Percentiles rank a stretch among this genome's conserved stretches.
phyloP scores from a whole-genome alignment of 208 protist species.

The Trypanosoma platydactyli region DNA sequence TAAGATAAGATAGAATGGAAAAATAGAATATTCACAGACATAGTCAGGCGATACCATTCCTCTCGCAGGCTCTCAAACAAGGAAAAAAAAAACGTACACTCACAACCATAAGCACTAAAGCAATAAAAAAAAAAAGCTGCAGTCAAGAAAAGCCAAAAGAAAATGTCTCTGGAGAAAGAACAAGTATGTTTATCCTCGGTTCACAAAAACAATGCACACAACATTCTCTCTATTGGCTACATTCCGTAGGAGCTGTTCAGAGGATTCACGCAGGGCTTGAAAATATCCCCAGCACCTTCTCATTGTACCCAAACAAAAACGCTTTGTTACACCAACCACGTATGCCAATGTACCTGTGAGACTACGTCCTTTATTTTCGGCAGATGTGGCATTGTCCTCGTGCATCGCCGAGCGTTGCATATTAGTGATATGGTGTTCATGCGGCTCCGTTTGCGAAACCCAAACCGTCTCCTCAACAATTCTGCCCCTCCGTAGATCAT shows the following conservation, averaged over 20 bases:
- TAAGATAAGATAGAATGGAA: too few species aligned
- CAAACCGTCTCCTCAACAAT: neutral
- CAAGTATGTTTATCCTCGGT: neutral
- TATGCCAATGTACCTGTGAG: neutral
- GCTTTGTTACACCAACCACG: neutral
- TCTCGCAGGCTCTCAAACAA: too few species aligned
- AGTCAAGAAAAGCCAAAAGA: neutral
- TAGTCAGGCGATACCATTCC: too few species aligned
- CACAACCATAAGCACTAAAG: slow-evolving; percentile 1
- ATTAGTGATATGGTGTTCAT: neutral
- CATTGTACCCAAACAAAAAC: neutral
- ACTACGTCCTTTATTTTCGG: too few species aligned
- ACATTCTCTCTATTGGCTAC: slow-evolving; percentile 27
- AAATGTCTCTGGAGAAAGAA: neutral
- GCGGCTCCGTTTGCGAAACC: neutral
- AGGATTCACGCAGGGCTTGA: neutral
- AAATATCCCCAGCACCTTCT: neutral
- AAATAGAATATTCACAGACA: too few species aligned
- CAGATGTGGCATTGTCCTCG: neutral
- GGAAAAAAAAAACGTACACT: slow-evolving; percentile 1
- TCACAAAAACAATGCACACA: slow-evolving; percentile 23
- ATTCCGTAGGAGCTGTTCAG: neutral
- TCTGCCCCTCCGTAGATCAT: neutral
- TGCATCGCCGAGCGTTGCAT: neutral
- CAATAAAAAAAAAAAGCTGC: slow-evolving; percentile 8